These are phyloP conservation scores for Phytophthora fragariae DNA, from an alignment of 352 stramenopile genomes.

Conservation along the genomic window DNA sequence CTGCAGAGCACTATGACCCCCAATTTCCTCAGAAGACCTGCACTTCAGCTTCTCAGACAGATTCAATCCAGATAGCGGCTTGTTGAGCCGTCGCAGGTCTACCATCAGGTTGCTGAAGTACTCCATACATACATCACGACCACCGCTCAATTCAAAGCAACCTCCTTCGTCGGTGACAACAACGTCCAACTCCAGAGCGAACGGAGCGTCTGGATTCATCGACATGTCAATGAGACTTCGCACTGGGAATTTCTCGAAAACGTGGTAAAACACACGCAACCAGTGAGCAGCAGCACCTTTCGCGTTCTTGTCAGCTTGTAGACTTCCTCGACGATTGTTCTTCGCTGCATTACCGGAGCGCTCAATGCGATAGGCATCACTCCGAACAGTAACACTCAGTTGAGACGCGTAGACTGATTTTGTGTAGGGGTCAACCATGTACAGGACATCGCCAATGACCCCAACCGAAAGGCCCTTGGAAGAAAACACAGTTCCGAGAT, in stretches of 20 bases:
- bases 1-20: not conserved
- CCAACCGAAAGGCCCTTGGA: slow-evolving; percentile 17
- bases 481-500: not conserved
- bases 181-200: slow-evolving; percentile 25
- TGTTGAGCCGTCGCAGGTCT: slow-evolving; percentile 50
- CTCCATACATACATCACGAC: not conserved
- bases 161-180: not conserved
- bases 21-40: slow-evolving; percentile 11
- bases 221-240: slow-evolving; percentile 34
- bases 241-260: slow-evolving; percentile 73
- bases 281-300: slow-evolving; percentile 16
- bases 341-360: slow-evolving; percentile 26
- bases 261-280: slow-evolving; percentile 52
- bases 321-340: not conserved
- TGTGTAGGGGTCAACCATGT: slow-evolving; percentile 32
- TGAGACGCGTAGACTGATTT: slow-evolving; percentile 20
- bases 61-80: slow-evolving; percentile 32
- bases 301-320: slow-evolving; percentile 4
- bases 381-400: slow-evolving; percentile 49
- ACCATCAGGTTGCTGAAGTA: slow-evolving; percentile 57
- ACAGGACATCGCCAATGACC: slow-evolving; percentile 34
- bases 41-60: slow-evolving; percentile 18
- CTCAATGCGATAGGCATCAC: slow-evolving; percentile 64
- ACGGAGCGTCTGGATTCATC: slow-evolving; percentile 10
- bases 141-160: not conserved